phyloP scores from a whole-genome alignment of 1,139 yeast genomes.

The Suhomyces coccinellae region DNA sequence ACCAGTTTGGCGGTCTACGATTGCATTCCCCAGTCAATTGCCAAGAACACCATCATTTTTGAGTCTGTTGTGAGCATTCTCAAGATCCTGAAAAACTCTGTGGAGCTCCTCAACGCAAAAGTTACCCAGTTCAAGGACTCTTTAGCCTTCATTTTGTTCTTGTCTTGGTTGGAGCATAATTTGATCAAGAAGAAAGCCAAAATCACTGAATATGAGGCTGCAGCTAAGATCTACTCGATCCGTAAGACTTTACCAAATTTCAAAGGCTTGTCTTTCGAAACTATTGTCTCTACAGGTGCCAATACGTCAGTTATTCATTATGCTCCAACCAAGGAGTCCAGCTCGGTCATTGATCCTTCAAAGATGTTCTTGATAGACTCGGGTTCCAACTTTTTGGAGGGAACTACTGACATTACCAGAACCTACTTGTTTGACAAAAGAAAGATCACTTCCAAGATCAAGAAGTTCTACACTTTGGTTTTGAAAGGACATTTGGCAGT shows the following conservation, averaged over 20 bases:
- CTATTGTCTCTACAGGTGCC: conserved; percentile 55
- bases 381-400: conserved; percentile 58
- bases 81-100: conserved; percentile 39
- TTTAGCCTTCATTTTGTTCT: conserved; percentile 40
- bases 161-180: conserved; percentile 45
- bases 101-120: conserved; percentile 40
- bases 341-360: conserved; percentile 41
- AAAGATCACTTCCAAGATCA: conserved; percentile 26
- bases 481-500: conserved; percentile 57
- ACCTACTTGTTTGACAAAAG: conserved; percentile 45
- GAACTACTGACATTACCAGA: conserved; percentile 61
- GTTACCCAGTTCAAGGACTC: conserved; percentile 49
- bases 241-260: conserved; percentile 46
- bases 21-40: conserved; percentile 31
- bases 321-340: conserved; percentile 47
- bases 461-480: conserved; percentile 50
- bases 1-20: conserved; percentile 38
- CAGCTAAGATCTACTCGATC: conserved; percentile 42
- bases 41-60: conserved; percentile 26
- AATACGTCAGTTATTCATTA: conserved; percentile 59
- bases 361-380: conserved; percentile 50
- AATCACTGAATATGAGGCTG: conserved; percentile 45
- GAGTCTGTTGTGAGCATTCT: conserved; percentile 38
- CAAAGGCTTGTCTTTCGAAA: conserved; percentile 53
- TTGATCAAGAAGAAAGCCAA: conserved; percentile 26